Conservation (phyloP, 345 rosid genomes). For the Salix koriyanagi region DNA sequence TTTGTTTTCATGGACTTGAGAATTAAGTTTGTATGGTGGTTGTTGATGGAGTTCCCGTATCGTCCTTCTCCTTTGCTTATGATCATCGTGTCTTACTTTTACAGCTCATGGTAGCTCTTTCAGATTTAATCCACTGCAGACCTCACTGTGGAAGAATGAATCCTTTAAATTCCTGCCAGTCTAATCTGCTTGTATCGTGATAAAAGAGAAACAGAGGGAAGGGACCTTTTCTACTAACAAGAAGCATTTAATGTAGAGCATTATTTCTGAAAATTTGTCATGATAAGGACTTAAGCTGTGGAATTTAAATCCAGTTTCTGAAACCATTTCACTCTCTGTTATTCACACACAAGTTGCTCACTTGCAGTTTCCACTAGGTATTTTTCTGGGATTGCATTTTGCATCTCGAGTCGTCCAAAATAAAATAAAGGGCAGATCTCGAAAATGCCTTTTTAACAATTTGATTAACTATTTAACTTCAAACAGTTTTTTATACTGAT, state of each 20-base stretch:
- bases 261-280: not conserved
- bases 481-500: not conserved
- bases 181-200: not conserved
- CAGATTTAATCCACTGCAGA: not conserved
- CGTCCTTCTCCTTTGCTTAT: not conserved
- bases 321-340: not conserved
- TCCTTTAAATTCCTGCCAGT: not conserved
- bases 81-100: not conserved
- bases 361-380: not conserved
- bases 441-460: not conserved
- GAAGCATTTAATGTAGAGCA: not conserved
- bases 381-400: not conserved
- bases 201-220: not conserved
- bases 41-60: not conserved
- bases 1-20: constrained; percentile 1
- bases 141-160: not conserved
- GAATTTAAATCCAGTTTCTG: not conserved
- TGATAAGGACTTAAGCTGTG: not conserved
- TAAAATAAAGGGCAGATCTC: not conserved
- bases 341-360: not conserved
- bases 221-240: not conserved
- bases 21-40: constrained; percentile 2
- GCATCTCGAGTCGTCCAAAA: not conserved
- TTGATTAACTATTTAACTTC: not conserved
- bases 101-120: not conserved